These are phyloP conservation scores for Eragrostis nindensis DNA, from an alignment of 176 grass and related monocot genomes.

Conservation along the genomic window DNA sequence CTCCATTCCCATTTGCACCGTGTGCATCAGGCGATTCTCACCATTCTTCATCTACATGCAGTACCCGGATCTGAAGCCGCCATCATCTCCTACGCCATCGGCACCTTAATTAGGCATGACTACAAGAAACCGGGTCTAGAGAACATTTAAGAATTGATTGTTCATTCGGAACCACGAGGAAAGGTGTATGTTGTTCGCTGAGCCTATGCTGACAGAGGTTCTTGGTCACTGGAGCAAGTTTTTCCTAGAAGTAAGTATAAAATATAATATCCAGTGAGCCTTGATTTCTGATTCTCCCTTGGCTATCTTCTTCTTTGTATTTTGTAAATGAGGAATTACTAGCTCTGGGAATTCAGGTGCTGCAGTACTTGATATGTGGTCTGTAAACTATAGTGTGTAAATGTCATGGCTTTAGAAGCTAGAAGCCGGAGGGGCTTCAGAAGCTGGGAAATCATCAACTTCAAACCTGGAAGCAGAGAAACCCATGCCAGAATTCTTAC, in stretches of 20 bases:
- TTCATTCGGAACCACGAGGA: slow-evolving; percentile 16
- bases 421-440: background rate
- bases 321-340: slow-evolving; percentile 41
- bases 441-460: background rate
- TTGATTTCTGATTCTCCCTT: slow-evolving; percentile 12
- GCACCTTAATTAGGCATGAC: slow-evolving; percentile 48
- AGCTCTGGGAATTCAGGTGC: slow-evolving; percentile 28
- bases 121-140: slow-evolving; percentile 37
- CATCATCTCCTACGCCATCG: slow-evolving; percentile 83
- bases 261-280: background rate
- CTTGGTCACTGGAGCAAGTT: slow-evolving; percentile 14
- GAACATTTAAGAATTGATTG: slow-evolving; percentile 27
- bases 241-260: slow-evolving; percentile 44
- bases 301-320: background rate
- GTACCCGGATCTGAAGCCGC: slow-evolving; percentile 97
- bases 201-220: background rate
- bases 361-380: slow-evolving; percentile 15
- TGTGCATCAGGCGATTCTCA: background rate
- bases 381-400: slow-evolving; percentile 20
- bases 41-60: slow-evolving; percentile 40
- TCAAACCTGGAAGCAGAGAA: background rate
- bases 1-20: background rate
- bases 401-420: background rate
- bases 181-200: slow-evolving; percentile 4
- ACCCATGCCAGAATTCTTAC: too few species aligned